Evolutionary conservation across 495 filamentous ascomycete species (phyloP), one percentile per base, ranked within the genome.

Genomic region (Aspergillus asperescens): DNA sequence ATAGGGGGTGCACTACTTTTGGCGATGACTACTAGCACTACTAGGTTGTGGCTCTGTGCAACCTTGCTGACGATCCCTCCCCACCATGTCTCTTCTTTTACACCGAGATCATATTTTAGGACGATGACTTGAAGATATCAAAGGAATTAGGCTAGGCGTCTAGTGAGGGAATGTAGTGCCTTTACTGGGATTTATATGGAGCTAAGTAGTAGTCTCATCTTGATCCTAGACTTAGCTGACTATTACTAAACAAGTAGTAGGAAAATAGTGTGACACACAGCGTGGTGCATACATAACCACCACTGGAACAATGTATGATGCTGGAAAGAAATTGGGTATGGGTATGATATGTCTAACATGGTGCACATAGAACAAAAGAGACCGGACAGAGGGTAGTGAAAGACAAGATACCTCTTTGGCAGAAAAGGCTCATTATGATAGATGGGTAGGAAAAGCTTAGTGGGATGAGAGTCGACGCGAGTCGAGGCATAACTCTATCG

Each of bases 161-260:
- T n/a, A n/a, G n/a, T n/a, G n/a, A n/a, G n/a, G n/a, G n/a, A n/a
- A n/a, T n/a, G 27, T 5, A 29, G 27, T 10, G 5, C 27, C 27
- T n/a, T n/a, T n/a, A n/a, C n/a, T n/a, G n/a, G n/a, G n/a, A n/a
- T n/a, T 5, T 29, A 29, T 29, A 29, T 10, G 27, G 27, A 29
- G 27, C 31, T 34, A 8, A 12, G 31, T 34, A 34, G 4, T 34
- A 8, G 3, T 34, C 31, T 34, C 9, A 34, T 34, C 15, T 34
- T n/a, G n/a, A 35, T 31, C 29, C 44, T 32, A 25, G 20, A 40
- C 38, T 27, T 59, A 22, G 44, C 48, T 29, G 41, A 50, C 42
- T 43, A 57, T 54, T 61, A 55, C 39, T 60, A 61, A 40, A 55
- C 31, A 62, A 63, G 55, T 61, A 28, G 45, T 49, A 64, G 48